Conservation (phyloP, 805 yeast species). For the Saccharomycopsis sp. region DNA sequence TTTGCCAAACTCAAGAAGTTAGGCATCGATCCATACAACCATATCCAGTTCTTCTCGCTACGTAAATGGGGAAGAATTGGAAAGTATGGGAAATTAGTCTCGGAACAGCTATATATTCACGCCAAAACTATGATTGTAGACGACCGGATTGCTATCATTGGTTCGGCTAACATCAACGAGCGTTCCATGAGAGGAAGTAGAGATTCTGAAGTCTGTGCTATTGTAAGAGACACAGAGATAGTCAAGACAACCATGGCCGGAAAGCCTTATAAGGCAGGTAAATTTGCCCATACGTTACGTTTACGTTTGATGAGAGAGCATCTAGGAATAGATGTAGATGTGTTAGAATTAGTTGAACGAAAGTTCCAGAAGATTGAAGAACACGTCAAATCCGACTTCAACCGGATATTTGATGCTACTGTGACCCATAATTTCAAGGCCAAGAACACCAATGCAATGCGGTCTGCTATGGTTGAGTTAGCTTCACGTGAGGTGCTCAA, state of each 20-base stretch:
- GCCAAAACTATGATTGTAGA: conserved; percentile 90
- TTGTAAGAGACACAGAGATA: conserved; percentile 76
- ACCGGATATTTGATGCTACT: conserved; percentile 22
- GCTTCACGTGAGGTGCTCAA: conserved; percentile 64
- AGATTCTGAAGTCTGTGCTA: conserved; percentile 90
- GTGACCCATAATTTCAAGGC: conserved; percentile 37
- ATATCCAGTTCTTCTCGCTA: conserved; percentile 84
- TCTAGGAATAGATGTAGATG: conserved; percentile 86
- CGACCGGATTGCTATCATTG: conserved; percentile 88
- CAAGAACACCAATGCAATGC: conserved; percentile 28
- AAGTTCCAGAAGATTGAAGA: conserved; percentile 43
- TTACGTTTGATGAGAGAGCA: conserved; percentile 95
- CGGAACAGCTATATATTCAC: conserved; percentile 91
- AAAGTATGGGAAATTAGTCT: conserved; percentile 59
- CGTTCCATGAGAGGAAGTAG: conserved; percentile 91
- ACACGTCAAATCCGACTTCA: conserved; percentile 26
- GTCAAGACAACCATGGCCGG: conserved; percentile 72
- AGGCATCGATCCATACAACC: conserved; percentile 84
- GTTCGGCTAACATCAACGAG: conserved; percentile 96
- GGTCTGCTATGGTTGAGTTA: conserved; percentile 69
- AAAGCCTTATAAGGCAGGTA: conserved; percentile 69
- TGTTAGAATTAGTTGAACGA: conserved; percentile 73
- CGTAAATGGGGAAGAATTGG: conserved; percentile 96
- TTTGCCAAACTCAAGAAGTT: conserved; percentile 71
- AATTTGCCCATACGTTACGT: conserved; percentile 83